A percentile compares a stretch with the other conserved stretches of the same genome.
These are phyloP conservation scores for Ampelomyces quisqualis DNA, from an alignment of 2,329 filamentous ascomycete species.

Conservation along the genomic window DNA sequence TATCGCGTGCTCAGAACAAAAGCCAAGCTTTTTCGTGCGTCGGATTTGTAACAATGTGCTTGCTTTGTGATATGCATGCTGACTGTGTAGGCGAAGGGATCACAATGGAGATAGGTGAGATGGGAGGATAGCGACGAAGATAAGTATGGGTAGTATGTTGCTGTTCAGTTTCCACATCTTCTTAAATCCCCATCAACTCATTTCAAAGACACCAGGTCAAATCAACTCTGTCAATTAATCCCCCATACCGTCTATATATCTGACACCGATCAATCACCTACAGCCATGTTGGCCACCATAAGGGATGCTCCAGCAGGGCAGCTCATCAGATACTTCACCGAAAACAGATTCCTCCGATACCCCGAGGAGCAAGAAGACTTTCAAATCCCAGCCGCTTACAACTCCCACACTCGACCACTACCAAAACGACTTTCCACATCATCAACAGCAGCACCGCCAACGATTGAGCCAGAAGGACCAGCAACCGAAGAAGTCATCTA, in stretches of 20 bases:
- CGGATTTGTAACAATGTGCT: slow-evolving; percentile 3
- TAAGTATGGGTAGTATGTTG: slow-evolving; percentile 1
- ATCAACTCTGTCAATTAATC: neutral
- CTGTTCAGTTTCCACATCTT: neutral
- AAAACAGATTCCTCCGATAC: slow-evolving; percentile 57
- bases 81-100: neutral
- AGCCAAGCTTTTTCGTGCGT: slow-evolving; percentile 1
- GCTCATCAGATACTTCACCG: slow-evolving; percentile 56
- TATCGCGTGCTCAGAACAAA: neutral
- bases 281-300: slow-evolving; percentile 45
- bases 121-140: neutral
- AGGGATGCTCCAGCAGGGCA: slow-evolving; percentile 62
- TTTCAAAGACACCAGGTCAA: neutral
- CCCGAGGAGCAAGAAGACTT: slow-evolving; percentile 62
- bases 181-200: neutral
- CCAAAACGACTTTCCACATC: slow-evolving; percentile 16
- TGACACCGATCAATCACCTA: neutral
- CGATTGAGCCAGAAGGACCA: slow-evolving; percentile 18
- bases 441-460: slow-evolving; percentile 5
- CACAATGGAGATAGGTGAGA: neutral
- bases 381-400: slow-evolving; percentile 51
- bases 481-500: slow-evolving; percentile 27
- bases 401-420: slow-evolving; percentile 14
- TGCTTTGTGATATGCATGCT: slow-evolving; percentile 5
- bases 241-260: neutral